Evolutionary conservation across 1,139 yeast genomes (phyloP).

Genomic region (Suhomyces guaymorum): DNA sequence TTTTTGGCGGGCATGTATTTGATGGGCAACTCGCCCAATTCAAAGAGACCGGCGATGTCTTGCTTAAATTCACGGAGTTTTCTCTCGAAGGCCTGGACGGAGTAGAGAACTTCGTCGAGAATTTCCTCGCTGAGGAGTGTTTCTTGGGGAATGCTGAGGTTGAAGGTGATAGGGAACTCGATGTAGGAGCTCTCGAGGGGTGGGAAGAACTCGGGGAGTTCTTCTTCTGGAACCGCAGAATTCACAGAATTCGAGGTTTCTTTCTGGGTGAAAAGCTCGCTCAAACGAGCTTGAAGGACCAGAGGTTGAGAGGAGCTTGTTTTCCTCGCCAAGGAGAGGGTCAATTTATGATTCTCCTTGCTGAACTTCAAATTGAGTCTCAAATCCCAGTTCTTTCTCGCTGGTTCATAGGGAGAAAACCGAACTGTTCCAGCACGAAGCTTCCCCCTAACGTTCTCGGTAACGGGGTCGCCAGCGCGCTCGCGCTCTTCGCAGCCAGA

Average conservation of each 20-base stretch:
- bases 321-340: constrained; percentile 40
- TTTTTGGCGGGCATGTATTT: constrained; percentile 34
- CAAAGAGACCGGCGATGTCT: constrained; percentile 42
- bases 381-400: constrained; percentile 8
- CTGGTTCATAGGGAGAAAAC: constrained; percentile 8
- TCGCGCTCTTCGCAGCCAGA: no score
- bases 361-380: constrained; percentile 31
- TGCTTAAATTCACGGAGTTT: constrained; percentile 36
- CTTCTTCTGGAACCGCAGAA: constrained; percentile 26
- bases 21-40: constrained; percentile 53
- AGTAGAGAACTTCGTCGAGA: constrained; percentile 39
- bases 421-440: constrained; percentile 1
- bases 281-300: no score
- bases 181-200: constrained; percentile 46
- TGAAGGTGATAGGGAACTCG: constrained; percentile 49
- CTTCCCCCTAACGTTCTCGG: no score
- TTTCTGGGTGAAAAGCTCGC: no score
- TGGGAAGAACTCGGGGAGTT: constrained; percentile 16
- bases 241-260: no score
- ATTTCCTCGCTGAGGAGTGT: constrained; percentile 52
- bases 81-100: constrained; percentile 33
- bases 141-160: constrained; percentile 47
- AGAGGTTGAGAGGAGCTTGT: no score
- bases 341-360: constrained; percentile 37
- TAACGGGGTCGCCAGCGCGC: no score